These are phyloP conservation scores for Leccinum truebloodii DNA, from an alignment of 768 basidiomycete species.

Conservation along the genomic window DNA sequence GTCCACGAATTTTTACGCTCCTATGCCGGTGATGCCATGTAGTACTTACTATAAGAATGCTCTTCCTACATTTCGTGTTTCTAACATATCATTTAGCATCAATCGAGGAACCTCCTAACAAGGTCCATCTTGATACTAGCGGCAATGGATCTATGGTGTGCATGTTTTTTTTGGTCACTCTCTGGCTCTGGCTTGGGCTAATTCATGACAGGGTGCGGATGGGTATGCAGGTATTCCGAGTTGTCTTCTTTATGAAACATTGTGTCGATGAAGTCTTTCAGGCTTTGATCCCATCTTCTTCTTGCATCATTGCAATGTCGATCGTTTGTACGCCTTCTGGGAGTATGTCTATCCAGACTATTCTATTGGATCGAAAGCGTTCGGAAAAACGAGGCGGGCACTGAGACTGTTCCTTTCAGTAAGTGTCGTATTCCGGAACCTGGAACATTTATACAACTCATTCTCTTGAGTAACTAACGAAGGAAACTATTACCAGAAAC, in stretches of 20 bases:
- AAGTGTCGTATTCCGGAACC: neutral
- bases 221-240: constrained; percentile 20
- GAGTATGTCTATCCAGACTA: constrained; percentile 22
- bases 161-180: neutral
- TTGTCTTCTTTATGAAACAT: neutral
- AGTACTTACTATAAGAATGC: neutral
- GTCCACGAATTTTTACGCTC: neutral
- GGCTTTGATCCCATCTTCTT: constrained; percentile 23
- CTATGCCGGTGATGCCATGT: constrained; percentile 11
- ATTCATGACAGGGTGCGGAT: constrained; percentile 9
- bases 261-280: neutral
- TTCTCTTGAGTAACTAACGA: neutral
- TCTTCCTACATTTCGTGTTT: neutral
- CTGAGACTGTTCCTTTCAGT: constrained; percentile 7
- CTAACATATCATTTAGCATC: constrained; percentile 12
- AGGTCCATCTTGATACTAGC: constrained; percentile 17
- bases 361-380: constrained; percentile 12
- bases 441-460: neutral
- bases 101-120: constrained; percentile 22
- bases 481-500: constrained; percentile 5
- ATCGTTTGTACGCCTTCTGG: constrained; percentile 23
- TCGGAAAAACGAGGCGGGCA: constrained; percentile 12
- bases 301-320: constrained; percentile 22
- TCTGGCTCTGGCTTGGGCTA: neutral
- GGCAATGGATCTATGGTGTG: constrained; percentile 22